Evolutionary conservation across 805 yeast species (phyloP), one percentile per base, ranked within the genome.

Genomic region (Debaryomyces hansenii): DNA sequence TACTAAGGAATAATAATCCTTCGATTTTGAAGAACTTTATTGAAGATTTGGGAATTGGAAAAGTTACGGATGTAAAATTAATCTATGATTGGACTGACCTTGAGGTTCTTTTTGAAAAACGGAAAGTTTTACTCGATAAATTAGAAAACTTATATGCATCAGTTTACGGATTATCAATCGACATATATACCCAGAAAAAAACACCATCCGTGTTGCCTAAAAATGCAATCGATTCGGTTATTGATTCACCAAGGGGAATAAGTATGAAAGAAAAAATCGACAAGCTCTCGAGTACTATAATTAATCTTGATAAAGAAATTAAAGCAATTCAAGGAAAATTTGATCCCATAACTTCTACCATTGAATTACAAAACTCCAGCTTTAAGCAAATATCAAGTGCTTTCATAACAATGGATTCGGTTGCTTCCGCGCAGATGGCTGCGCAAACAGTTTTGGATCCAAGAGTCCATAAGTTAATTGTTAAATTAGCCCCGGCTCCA

Each of bases 41-140:
- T 35, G 84, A 82, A 55, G 75, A 72, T 40, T 62, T 82, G 52
- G 80, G 80, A 0, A 75, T 80, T 11, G 85, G 85, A 1, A 70
- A 67, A 42, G 84, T 81, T n/a, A 69, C 66, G 20, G 75, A 73
- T 16, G 75, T 81, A 29, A 74, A 71, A 42, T 60, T 80, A 47
- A 75, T 77, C 15, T 75, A 75, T 50, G 72, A 74, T 52, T 74
- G 75, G 73, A 45, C 72, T 1, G 67, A 70, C 4, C 60, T 80
- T 34, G 74, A 70, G 37, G 51, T 54, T 15, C 53, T 78, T 33
- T 71, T 78, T 43, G 57, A 54, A 1, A 43, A 58, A 38, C 55
- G 85, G 33, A 50, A 50, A n/a, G 15, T 37, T 2, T 27, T 76
- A 3, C 44, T 77, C 2, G 37, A 47, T 4, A 53, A 53, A 18